These are phyloP conservation scores for Solanum gracilifrons DNA, from an alignment of 257 asterid species.

Conservation along the genomic window DNA sequence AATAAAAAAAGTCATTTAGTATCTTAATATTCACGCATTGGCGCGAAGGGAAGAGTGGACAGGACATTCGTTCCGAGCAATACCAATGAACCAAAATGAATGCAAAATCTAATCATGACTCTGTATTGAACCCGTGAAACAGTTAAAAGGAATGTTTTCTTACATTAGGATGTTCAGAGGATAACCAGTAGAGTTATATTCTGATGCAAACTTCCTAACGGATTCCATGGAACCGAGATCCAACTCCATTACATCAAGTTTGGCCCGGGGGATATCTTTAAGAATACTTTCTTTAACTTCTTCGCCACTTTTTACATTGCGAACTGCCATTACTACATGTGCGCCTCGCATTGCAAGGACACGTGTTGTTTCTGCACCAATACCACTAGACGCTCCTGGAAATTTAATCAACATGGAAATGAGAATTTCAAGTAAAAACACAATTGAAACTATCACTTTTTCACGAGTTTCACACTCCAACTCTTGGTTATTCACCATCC, in stretches of 20 bases:
- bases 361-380: slow-evolving; percentile 47
- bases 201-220: slow-evolving; percentile 45
- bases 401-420: not conserved
- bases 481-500: not conserved
- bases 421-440: not conserved
- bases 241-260: slow-evolving; percentile 53
- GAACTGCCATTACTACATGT: slow-evolving; percentile 60
- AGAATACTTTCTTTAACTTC: slow-evolving; percentile 29
- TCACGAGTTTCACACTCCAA: not conserved
- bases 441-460: not conserved
- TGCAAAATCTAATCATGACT: not conserved
- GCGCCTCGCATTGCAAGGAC: slow-evolving; percentile 41
- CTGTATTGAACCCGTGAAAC: not conserved
- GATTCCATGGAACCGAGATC: slow-evolving; percentile 48
- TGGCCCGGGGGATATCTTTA: slow-evolving; percentile 39
- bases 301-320: slow-evolving; percentile 27
- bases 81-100: not conserved
- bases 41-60: not conserved
- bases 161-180: slow-evolving; percentile 56
- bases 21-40: not conserved
- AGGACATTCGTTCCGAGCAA: not conserved
- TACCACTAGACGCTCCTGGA: slow-evolving; percentile 76
- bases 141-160: slow-evolving; percentile 6
- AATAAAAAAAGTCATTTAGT: not conserved
- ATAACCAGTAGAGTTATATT: slow-evolving; percentile 23